These are phyloP conservation scores for Lantana camara DNA, from an alignment of 257 asterid genomes.

Conservation along the genomic window DNA sequence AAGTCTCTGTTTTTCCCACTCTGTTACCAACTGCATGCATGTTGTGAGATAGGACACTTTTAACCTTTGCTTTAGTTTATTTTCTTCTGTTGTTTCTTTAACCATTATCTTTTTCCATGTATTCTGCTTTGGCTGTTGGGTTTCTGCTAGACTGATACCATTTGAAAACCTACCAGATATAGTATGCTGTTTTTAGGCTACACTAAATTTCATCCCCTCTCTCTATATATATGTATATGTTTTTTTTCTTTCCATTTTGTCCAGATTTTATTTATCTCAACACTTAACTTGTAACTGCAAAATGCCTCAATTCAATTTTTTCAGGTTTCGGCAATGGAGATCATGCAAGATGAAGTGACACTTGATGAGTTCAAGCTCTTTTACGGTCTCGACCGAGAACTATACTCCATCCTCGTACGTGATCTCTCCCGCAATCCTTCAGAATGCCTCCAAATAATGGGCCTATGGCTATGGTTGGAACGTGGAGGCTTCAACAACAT, in stretches of 20 bases:
- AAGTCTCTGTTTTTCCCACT: constrained; percentile 18
- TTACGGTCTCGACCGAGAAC: constrained; percentile 47
- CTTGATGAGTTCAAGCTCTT: constrained; percentile 38
- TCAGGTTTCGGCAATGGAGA: constrained; percentile 50
- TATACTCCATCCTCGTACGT: constrained; percentile 48
- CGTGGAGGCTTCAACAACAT: constrained; percentile 29
- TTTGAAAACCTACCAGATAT: background rate
- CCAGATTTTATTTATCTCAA: background rate
- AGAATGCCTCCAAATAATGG: constrained; percentile 51
- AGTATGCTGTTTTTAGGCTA: background rate
- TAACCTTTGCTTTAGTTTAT: constrained; percentile 6
- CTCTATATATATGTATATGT: too few species aligned
- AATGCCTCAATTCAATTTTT: constrained; percentile 19
- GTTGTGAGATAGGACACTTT: constrained; percentile 6
- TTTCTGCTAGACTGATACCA: constrained; percentile 13
- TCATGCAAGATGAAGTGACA: constrained; percentile 7
- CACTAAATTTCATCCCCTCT: background rate
- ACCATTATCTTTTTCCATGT: background rate
- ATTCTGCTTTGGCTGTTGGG: background rate
- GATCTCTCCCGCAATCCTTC: constrained; percentile 55
- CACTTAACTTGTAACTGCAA: background rate
- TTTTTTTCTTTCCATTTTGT: background rate
- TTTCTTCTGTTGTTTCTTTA: background rate
- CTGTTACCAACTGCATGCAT: constrained; percentile 3
- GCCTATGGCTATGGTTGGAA: constrained; percentile 69